Evolutionary conservation across 2,329 filamentous ascomycete species (phyloP), one percentile per base, ranked within the genome.

Genomic region (Cytospora leucostoma): DNA sequence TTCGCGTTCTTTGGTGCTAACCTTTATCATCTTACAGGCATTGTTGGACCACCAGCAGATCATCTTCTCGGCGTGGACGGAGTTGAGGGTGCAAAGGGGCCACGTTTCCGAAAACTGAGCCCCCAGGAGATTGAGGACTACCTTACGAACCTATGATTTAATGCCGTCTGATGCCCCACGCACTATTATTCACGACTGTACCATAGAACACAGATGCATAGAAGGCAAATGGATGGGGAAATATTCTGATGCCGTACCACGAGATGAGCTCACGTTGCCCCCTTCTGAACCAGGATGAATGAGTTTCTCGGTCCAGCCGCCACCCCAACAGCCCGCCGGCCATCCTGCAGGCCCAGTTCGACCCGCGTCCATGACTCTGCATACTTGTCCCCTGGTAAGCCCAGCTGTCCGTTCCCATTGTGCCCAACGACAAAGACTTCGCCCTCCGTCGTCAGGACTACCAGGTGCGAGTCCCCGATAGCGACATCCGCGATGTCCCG

Each of bases 101-200:
- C 93, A 64, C 86, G 93, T 67, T 97, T 97, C 86, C 86, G 93
- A 78, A 96, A 97, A 85, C 82, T 99, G 78, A 97, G 87, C 72
- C 93, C 96, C 73, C 92, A 97, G 80, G 95, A 99, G 82, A 98
- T 99, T 74, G 95, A 99, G 83, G 95, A 99, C 78, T 99, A 99
- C 82, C 82, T 99, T 78, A 98, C 95, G 77, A 98, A 97, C 85
- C 87, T 99, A 85, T 98, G 85, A 88, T 74, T 62, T 64, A 58
- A 59, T 67, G 50, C 62, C 66, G 68, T 66, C 62, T 69, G 68
- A 69, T 64, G 67, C 63, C 40, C 44, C 52, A 52, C 57, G 65
- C 53, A 56, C 37, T 40, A 47, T 47, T 47, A 47, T 47, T 68
- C 68, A 72, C 71, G 68, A 68, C 67, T 77, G 75, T 77, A 78